A percentile compares a stretch with the other conserved stretches of the same genome.
These are phyloP conservation scores for Thraustochytrium sp. DNA, from an alignment of 352 stramenopile species.

Conservation along the genomic window DNA sequence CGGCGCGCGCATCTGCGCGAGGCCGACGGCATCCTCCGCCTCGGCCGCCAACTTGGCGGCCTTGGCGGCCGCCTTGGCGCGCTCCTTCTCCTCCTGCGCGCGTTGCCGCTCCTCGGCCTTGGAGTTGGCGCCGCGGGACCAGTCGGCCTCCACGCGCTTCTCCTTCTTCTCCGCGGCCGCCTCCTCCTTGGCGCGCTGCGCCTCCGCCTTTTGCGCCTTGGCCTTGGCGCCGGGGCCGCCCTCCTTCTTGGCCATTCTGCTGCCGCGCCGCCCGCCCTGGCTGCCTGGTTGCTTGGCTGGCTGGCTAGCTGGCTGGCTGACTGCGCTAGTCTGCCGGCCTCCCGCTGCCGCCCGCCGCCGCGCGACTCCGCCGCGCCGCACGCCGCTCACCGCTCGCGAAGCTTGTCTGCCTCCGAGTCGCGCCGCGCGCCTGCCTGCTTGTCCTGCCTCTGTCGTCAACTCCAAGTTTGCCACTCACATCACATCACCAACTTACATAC, in stretches of 20 bases:
- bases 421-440: background rate
- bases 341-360: no score
- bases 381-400: background rate
- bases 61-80: background rate
- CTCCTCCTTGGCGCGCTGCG: conserved; percentile 1
- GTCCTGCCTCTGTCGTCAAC: background rate
- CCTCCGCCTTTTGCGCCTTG: conserved; percentile 44
- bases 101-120: background rate
- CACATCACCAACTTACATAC: no score
- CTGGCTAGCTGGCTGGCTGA: no score
- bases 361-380: background rate
- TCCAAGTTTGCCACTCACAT: background rate
- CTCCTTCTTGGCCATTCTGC: background rate
- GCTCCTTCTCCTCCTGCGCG: conserved; percentile 37
- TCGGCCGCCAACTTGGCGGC: conserved; percentile 10
- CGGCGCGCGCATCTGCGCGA: conserved; percentile 9
- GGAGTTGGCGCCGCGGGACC: conserved; percentile 30
- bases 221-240: conserved; percentile 37
- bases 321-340: no score
- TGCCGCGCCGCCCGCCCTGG: background rate
- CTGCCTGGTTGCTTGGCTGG: background rate
- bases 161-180: background rate
- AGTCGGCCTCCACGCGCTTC: background rate
- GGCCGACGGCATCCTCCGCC: background rate
- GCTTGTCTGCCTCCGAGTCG: background rate